phyloP scores from a whole-genome alignment of 2,329 filamentous ascomycete species.

The Xylariaceae sp. region DNA sequence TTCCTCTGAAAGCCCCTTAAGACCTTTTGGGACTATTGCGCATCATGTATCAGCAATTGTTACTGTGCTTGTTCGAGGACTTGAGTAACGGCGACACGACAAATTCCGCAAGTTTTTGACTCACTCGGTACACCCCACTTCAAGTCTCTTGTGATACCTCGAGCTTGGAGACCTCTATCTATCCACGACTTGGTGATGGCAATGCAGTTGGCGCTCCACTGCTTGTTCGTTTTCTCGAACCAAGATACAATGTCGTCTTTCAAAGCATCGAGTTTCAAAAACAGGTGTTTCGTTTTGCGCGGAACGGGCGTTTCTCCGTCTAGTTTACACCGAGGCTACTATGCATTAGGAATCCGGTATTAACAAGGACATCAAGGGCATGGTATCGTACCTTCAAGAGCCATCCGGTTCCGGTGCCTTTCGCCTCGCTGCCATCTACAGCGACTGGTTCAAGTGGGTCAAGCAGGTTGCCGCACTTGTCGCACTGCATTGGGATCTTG shows the following conservation, averaged over 20 bases:
- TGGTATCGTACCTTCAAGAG: slow-evolving; percentile 16
- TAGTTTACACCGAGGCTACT: slow-evolving; percentile 66
- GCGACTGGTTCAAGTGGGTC: slow-evolving; percentile 60
- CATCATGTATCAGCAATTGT: slow-evolving; percentile 4
- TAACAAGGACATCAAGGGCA: background rate
- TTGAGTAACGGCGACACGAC: no score
- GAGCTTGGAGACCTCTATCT: slow-evolving; percentile 75
- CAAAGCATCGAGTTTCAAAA: slow-evolving; percentile 79
- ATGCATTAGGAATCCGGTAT: no score
- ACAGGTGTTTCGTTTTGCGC: slow-evolving; percentile 84
- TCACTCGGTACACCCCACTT: slow-evolving; percentile 70
- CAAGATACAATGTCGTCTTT: slow-evolving; percentile 74
- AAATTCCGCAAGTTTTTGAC: slow-evolving; percentile 5
- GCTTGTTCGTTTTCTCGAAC: slow-evolving; percentile 67
- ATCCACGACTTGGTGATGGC: slow-evolving; percentile 79
- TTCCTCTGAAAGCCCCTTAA: slow-evolving; percentile 48
- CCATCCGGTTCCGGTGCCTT: slow-evolving; percentile 42
- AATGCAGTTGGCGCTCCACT: slow-evolving; percentile 74
- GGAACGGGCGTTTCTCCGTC: slow-evolving; percentile 77
- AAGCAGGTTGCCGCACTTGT: slow-evolving; percentile 68
- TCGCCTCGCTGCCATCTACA: slow-evolving; percentile 30
- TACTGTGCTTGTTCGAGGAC: background rate
- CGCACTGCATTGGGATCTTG: slow-evolving; percentile 47
- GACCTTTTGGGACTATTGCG: slow-evolving; percentile 39
- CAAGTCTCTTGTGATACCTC: slow-evolving; percentile 87